Conservation (phyloP, 2,329 filamentous ascomycete species). For the Neonectria faginata region DNA sequence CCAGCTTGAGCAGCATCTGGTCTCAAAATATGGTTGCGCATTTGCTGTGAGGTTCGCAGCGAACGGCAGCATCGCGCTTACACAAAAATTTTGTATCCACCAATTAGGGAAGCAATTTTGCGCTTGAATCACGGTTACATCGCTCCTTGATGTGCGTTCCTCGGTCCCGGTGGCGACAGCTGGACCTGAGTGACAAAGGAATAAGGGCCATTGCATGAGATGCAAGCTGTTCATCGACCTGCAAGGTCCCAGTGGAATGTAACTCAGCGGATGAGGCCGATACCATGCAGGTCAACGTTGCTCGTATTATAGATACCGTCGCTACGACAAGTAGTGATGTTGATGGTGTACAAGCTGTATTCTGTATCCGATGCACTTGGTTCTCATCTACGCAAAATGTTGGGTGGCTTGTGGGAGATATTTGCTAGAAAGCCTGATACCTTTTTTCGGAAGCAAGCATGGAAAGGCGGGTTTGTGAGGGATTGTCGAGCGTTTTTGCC, state of each 20-base stretch:
- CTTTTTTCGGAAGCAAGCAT: too few relatives aligned
- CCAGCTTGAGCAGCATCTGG: neutral
- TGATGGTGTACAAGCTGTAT: neutral
- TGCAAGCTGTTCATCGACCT: neutral
- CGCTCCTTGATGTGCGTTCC: neutral
- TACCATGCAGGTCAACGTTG: constrained; percentile 13
- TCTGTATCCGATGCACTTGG: neutral
- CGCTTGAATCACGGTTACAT: neutral
- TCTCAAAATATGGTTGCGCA: neutral
- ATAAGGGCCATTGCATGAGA: neutral
- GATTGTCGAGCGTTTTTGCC: too few relatives aligned
- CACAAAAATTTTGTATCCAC: neutral
- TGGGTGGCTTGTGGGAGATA: neutral
- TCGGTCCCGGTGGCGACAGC: too few relatives aligned
- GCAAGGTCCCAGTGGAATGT: constrained; percentile 6
- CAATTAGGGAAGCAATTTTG: neutral
- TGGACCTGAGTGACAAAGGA: neutral
- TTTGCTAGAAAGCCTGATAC: neutral
- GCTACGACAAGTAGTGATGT: constrained; percentile 4
- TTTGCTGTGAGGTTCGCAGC: neutral
- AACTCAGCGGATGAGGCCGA: constrained; percentile 10
- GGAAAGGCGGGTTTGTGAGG: too few relatives aligned
- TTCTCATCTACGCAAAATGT: neutral
- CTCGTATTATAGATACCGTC: constrained; percentile 4
- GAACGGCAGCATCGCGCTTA: neutral